Conservation (phyloP, 805 yeast genomes). For the Helenozyma baotianmanensis region DNA sequence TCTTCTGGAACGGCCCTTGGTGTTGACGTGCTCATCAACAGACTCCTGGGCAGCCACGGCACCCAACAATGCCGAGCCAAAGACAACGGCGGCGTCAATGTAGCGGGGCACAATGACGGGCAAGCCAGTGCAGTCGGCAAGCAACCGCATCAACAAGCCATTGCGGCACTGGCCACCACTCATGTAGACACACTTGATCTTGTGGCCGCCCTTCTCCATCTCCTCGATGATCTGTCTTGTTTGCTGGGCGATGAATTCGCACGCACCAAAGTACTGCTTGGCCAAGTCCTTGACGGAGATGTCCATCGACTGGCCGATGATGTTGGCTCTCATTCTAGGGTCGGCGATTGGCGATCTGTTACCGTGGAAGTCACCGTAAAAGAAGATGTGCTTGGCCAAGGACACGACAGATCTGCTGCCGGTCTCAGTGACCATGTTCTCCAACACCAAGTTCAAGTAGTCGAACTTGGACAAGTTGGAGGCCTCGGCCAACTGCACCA, state of each 20-base stretch:
- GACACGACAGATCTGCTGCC: slow-evolving; percentile 70
- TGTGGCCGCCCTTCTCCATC: slow-evolving; percentile 78
- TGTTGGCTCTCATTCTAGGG: slow-evolving; percentile 85
- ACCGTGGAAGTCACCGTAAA: slow-evolving; percentile 96
- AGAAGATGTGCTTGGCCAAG: slow-evolving; percentile 78
- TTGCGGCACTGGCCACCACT: slow-evolving; percentile 97
- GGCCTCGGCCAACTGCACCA: slow-evolving; percentile 62
- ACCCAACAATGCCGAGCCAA: slow-evolving; percentile 92
- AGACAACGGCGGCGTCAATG: slow-evolving; percentile 95
- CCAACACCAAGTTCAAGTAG: slow-evolving; percentile 71
- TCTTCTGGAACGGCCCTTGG: slow-evolving; percentile 34
- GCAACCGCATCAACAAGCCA: slow-evolving; percentile 77
- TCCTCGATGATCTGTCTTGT: slow-evolving; percentile 90
- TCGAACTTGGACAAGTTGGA: slow-evolving; percentile 76
- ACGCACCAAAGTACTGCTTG: slow-evolving; percentile 81
- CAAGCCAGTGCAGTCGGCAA: slow-evolving; percentile 89
- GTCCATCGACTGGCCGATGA: slow-evolving; percentile 93
- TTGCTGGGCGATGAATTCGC: slow-evolving; percentile 97
- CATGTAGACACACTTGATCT: slow-evolving; percentile 72
- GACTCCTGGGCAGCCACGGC: slow-evolving; percentile 84
- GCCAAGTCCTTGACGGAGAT: slow-evolving; percentile 80
- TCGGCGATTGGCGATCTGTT: slow-evolving; percentile 98
- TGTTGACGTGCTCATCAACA: slow-evolving; percentile 32
- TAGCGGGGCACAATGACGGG: slow-evolving; percentile 92
- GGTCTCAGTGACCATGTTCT: slow-evolving; percentile 52